Conservation (phyloP, 176 grass and related monocot genomes). For the Triticum urartu region DNA sequence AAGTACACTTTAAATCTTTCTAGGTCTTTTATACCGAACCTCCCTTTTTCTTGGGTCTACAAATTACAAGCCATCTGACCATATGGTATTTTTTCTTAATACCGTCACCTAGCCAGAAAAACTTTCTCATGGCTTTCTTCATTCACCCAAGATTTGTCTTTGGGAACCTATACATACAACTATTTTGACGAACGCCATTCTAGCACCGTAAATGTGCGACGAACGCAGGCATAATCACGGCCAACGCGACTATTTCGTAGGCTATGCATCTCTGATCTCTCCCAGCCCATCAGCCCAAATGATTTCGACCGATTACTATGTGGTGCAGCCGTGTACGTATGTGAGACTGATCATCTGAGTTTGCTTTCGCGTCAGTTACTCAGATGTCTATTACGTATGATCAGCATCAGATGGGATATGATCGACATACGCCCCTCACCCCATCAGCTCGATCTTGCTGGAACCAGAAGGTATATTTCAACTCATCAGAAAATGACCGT, state of each 20-base stretch:
- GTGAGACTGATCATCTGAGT: slow-evolving; percentile 2
- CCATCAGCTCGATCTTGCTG: neutral
- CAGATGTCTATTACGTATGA: neutral
- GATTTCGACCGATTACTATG: neutral
- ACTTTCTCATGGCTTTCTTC: no score
- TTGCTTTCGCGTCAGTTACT: neutral
- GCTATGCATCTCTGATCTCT: neutral
- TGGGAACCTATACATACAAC: neutral
- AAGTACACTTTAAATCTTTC: no score
- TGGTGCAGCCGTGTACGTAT: slow-evolving; percentile 16
- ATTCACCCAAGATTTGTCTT: no score
- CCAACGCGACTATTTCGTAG: neutral
- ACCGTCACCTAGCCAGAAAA: no score
- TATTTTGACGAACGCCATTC: neutral
- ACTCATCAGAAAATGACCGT: slow-evolving; percentile 22
- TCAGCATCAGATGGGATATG: slow-evolving; percentile 1
- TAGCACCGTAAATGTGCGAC: neutral
- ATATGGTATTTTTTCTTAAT: no score
- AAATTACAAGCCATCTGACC: no score
- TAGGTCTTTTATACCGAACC: no score
- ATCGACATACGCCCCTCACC: neutral
- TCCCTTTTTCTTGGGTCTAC: no score
- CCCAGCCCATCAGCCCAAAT: neutral
- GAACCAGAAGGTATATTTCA: slow-evolving; percentile 12
- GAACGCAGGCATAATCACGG: no score